Evolutionary conservation across 2,329 filamentous ascomycete genomes (phyloP), one percentile per base, ranked within the genome.

Genomic region (Fusarium sp.): DNA sequence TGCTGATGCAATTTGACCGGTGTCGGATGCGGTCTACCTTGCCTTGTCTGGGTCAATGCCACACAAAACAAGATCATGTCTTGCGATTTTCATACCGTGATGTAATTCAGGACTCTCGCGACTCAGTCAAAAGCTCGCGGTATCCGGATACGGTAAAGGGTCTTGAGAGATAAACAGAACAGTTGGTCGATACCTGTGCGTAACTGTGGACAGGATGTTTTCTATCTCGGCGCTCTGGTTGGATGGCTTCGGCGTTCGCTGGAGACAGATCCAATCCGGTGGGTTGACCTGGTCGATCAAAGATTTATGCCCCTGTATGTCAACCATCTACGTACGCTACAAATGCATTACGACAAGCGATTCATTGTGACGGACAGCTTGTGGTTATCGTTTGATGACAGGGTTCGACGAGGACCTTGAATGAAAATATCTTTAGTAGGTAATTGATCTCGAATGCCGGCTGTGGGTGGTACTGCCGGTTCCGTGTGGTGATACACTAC

Each of bases 221-320:
- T 62, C 59, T 72, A 72, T 76, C 56, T 67, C 49, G 60, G 52
- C 38, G 43, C 49, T 50, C 69, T 77, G 75, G 75, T 77, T 77
- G 71, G 75, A 69, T 58, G 52, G 56, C 44, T 37, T 42, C 35
- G 25, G 53, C 46, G 35, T 60, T 57, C 38, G 52, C 59, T 72
- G 52, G 63, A 58, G 56, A 73, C 57, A 65, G 54, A 67, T 65
- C 46, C 71, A 73, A 71, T 43, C 53, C 62, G 42, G 68, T 73
- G 67, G 71, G 47, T 60, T 60, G 58, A 56, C 71, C 62, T 67
- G 67, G 59, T 46, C 54, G 64, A 71, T 71, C 44, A 46, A 74
- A 59, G 46, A 60, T 53, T 64, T 58, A 61, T 63, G 73, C 62
- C 56, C 58, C 58, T 70, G 54, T 57, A 52, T 60, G 37, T 49